Percentiles rank a stretch among this genome's conserved stretches.
Evolutionary conservation across 257 asterid genomes (phyloP).

Genomic region (Misopates orontium): DNA sequence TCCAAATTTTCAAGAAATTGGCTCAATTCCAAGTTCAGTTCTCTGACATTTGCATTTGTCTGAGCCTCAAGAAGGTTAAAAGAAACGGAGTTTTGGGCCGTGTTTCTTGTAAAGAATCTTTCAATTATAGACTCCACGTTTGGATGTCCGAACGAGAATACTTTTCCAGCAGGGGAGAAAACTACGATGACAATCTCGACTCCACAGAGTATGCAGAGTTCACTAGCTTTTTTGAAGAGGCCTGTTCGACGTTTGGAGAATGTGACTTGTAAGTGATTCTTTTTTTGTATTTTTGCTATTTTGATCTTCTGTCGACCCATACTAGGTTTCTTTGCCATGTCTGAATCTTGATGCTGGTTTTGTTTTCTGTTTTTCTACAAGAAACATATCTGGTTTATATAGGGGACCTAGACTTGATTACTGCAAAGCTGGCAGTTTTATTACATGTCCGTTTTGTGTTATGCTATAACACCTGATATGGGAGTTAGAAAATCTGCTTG

Average conservation of each 20-base stretch:
- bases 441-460: conserved; percentile 17
- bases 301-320: conserved; percentile 79
- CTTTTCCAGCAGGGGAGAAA: conserved; percentile 79
- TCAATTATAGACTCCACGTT: conserved; percentile 56
- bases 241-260: conserved; percentile 74
- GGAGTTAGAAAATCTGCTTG: conserved; percentile 50
- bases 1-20: conserved; percentile 54
- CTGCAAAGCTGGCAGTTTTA: conserved; percentile 22
- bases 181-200: conserved; percentile 68
- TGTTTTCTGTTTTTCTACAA: background rate
- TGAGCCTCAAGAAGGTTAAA: conserved; percentile 50
- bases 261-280: conserved; percentile 69
- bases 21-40: conserved; percentile 56
- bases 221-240: conserved; percentile 74
- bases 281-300: conserved; percentile 65
- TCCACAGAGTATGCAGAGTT: conserved; percentile 66
- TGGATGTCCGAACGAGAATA: conserved; percentile 77
- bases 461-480: conserved; percentile 42
- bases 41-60: conserved; percentile 47
- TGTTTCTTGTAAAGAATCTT: conserved; percentile 37
- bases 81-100: conserved; percentile 26
- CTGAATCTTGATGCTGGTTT: background rate
- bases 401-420: conserved; percentile 23
- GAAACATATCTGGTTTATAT: conserved; percentile 29
- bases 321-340: conserved; percentile 65